Evolutionary conservation across 2,329 filamentous ascomycete species (phyloP), one percentile per base, ranked within the genome.

Genomic region (Aspergillus sp.): DNA sequence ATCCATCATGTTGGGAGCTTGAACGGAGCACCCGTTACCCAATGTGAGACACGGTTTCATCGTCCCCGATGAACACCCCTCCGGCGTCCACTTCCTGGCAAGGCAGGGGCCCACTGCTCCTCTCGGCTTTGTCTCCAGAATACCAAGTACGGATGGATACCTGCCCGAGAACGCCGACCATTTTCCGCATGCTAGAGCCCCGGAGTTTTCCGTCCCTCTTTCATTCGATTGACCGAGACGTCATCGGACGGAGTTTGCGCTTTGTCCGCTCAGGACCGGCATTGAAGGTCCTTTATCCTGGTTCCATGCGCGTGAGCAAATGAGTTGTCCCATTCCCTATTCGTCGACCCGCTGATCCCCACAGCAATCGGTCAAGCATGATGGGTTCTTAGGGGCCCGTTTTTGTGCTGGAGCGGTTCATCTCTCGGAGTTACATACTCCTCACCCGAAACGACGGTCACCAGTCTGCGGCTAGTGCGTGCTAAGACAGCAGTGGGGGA

Each of bases 401-500:
- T 44, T 27, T 34, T 55, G 39, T 24, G 22, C 34, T 30, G 27
- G 39, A 30, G n/a, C 45, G 45, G 17, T 41, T 44, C 45, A 44
- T 34, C 24, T 30, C 47, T 27, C 49, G 48, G 19, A 47, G 42
- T 37, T 33, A 22, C 24, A 39, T 22, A 22, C 19, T 12, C 37
- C 37, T 37, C 45, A 27, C 48, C 50, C 51, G 49, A 49, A 50
- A 61, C 37, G 47, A 48, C 39, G 34, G 47, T 30, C 24, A 12
- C 41, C 27, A 41, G 33, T 37, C 47, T 13, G 42, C 41, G 41
- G 39, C 49, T 48, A 54, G 33, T 46, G 47, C 40, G 39, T 44
- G 44, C 27, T 41, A 51, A 56, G 49, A 20, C 57, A 56, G 40
- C 34, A 40, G 51, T 30, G 27, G 45, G 53, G 57, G 39, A 46